Conservation (phyloP, 2,329 filamentous ascomycete genomes). For the Phaeophleospora eucalypticola region DNA sequence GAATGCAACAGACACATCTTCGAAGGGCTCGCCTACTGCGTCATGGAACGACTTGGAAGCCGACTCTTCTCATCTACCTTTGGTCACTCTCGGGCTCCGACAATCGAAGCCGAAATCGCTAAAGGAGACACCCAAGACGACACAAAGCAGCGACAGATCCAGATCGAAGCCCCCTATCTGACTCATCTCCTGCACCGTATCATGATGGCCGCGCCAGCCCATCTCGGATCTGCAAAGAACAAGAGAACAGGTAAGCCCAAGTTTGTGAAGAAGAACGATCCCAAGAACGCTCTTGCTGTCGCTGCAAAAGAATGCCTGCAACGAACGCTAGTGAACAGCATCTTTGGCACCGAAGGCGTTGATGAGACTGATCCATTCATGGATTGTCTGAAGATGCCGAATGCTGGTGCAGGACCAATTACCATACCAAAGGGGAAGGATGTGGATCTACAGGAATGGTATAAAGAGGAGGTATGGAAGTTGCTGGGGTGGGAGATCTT, state of each 20-base stretch:
- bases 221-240: conserved; percentile 25
- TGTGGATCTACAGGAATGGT: conserved; percentile 49
- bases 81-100: conserved; percentile 23
- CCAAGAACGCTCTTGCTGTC: conserved; percentile 33
- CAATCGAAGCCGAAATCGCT: conserved; percentile 25
- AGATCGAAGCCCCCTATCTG: conserved; percentile 40
- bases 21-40: conserved; percentile 41
- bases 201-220: conserved; percentile 37
- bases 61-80: conserved; percentile 40
- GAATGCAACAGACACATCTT: conserved; percentile 38
- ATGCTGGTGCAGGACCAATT: conserved; percentile 19
- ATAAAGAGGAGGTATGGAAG: conserved; percentile 53
- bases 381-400: conserved; percentile 41
- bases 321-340: conserved; percentile 41
- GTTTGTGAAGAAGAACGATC: conserved; percentile 21
- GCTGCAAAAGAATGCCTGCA: conserved; percentile 43
- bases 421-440: conserved; percentile 37
- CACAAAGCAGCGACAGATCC: conserved; percentile 21
- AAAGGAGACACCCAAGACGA: conserved; percentile 11
- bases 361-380: conserved; percentile 37
- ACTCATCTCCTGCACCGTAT: conserved; percentile 39
- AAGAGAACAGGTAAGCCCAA: conserved; percentile 26
- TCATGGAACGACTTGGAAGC: conserved; percentile 39
- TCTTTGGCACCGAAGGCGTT: conserved; percentile 36
- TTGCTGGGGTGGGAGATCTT: conserved; percentile 56